Base-by-base conservation (phyloP, 306 rosid genomes). In the Hippophae rhamnoides region DNA sequence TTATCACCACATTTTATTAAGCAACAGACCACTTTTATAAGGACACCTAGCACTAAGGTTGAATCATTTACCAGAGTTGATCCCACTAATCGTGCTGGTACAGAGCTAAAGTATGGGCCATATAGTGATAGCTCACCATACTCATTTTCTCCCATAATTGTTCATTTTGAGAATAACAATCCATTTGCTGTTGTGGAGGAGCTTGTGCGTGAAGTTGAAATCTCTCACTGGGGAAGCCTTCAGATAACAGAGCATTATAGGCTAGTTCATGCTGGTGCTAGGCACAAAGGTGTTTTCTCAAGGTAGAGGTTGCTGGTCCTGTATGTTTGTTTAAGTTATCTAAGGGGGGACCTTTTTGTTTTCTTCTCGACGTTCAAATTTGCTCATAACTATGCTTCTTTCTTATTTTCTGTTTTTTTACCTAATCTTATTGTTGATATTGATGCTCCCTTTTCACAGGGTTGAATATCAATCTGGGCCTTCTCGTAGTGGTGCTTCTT, bases 161-260 rank as follows among this genome's bases (percentile, higher is more conserved):
- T 92, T 68, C 99, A 92, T 80, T 84, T 92, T 84, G 99, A 92
- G 75, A 92, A 92, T 57, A 92, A 88, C 83, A 69, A 78, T 68
- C 85, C 96, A 69, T 92, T 88, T 67, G 85, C 95, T 43, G 83
- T 84, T 52, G 94, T 88, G 70, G 99, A 92, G 95, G 99, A 88
- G 76, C 90, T 92, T 50, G 95, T 83, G 60, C 99, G 96, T 2
- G 99, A 88, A 79, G 80, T 92, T 60, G 99, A 92, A 75, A 80
- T 92, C 78, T 92, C 99, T 80, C 99, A 92, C 70, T 92, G 99
- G 99, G 99, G 99, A 57, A 88, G 61, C 74, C 12, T 92, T 61
- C 96, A 84, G 70, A 73, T 92, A 76, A 92, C 89, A 3, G 96
- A 92, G 84, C 81, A 76, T 68, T 92, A 92, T 69, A 82, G 53